phyloP scores from a whole-genome alignment of 2,329 filamentous ascomycete species.

The Apiospora aurea region DNA sequence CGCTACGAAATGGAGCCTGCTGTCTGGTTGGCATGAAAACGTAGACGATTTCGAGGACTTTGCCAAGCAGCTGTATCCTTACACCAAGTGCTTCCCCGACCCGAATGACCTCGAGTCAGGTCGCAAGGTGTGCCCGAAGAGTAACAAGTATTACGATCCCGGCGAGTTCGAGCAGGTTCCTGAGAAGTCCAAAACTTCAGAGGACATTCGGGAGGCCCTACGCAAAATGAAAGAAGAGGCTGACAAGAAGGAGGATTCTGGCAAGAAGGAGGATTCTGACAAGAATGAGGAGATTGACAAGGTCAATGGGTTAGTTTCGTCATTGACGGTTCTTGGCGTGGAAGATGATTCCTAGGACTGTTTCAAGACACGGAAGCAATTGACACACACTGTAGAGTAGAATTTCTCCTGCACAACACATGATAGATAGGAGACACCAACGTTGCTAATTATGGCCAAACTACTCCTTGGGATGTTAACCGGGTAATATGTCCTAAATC shows the following conservation, averaged over 20 bases:
- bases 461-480: neutral
- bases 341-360: too few species aligned
- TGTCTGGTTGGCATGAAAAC: too few species aligned
- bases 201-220: neutral
- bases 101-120: too few species aligned
- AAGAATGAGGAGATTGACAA: neutral
- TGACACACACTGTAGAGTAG: neutral
- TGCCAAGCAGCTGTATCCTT: neutral
- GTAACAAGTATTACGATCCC: neutral
- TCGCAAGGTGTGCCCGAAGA: neutral
- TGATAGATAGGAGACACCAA: neutral
- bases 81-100: neutral
- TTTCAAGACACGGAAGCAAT: neutral
- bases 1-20: too few species aligned
- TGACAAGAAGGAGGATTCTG: neutral
- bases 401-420: neutral
- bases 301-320: too few species aligned
- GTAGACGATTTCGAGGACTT: too few species aligned
- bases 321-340: too few species aligned
- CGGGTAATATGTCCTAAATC: too few species aligned
- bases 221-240: neutral
- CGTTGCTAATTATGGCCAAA: neutral
- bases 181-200: neutral
- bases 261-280: too few species aligned
- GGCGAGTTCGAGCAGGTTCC: neutral